Base-by-base conservation (phyloP, 2,329 filamentous ascomycete species). In the Diaporthe ilicicola region DNA sequence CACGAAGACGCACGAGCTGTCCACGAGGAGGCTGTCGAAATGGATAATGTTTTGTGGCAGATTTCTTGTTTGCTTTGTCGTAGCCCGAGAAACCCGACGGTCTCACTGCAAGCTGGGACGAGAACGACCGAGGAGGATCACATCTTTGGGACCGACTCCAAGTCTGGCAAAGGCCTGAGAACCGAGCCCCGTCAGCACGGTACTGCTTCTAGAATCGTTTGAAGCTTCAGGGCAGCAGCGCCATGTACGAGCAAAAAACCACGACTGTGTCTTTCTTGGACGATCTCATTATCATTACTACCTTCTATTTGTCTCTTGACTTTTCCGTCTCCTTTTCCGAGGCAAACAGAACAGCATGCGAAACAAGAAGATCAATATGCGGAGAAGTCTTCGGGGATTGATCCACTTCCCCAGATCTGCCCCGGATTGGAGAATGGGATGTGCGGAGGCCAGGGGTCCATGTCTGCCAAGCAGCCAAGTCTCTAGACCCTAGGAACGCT, bases 331-430 rank as follows among this genome's bases (percentile, higher is more conserved):
- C 44, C 44, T 64, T 64, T 64, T 64, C 59, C 59, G 59, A 50
- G 44, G 44, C n/a, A 27, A 24, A 50, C 13, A 37, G 6, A 24
- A 50, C 13, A 37, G 6, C 22, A 24, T 13, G 59, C n/a, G 29
- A 48, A 22, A 6, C 39, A 44, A 32, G 56, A n/a, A 22, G 8
- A 32, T 64, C 59, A 50, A 50, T 50, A 64, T 64, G 59, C 44
- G 42, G 59, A 50, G 59, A 50, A 2, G 44, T 48, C 29, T 12
- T 27, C 44, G 17, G 39, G 37, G 37, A 29, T 9, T 9, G 37
- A 46, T 61, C 56, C 56, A 64, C 59, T 64, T 64, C 59, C 59
- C 59, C 59, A 64, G 59, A 64, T 64, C 59, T 64, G 29, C 59
- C 59, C 59, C 59, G 59, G 59, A 64, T 64, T 64, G 59, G 59